Evolutionary conservation across 2,329 filamentous ascomycete species (phyloP), one percentile per base, ranked within the genome.

Genomic region (Ceratocystis destructans): DNA sequence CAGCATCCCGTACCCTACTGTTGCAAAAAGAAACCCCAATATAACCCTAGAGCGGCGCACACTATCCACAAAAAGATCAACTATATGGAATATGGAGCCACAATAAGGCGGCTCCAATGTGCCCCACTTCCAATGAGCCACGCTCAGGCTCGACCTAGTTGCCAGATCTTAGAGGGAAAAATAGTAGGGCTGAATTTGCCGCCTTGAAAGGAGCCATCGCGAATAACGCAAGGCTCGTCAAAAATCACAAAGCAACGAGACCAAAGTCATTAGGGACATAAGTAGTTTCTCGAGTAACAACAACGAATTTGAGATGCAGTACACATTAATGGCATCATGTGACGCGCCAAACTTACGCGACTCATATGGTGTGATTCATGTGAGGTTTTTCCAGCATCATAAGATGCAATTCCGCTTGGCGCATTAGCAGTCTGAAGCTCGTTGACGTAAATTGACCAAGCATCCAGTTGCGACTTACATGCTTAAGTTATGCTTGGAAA

Each of bases 271-370:
- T 41, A 12, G 8, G 10, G 10, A 41, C 37, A 5, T 41, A 41
- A 37, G 20, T 15, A 59, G 44, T 48, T 59, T 67, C 41, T 33
- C 17, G 3, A 48, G 48, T 64, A 64, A 25, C 45, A 28, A 22
- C n/a, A 20, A 10, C 3, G 2, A 2, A 46, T 12, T n/a, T 15
- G n/a, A 20, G 45, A 33, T 64, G 17, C 45, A n/a, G 25, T 20
- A 33, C 44, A 5, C 44, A 48, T 57, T 57, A 44, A 31, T 63
- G 63, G 28, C 33, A 68, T 53, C 12, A 68, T 57, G 48, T 57
- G 48, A 65, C 66, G 66, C 63, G 63, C 48, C 64, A 20, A 63
- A 65, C 44, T 61, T 48, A 68, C 66, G 66, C 66, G 66, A 68
- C 44, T 50, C 41, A 44, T 63, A 15, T 25, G n/a, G 31, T 59